phyloP scores from a whole-genome alignment of 257 asterid genomes.

The Catharanthus roseus region DNA sequence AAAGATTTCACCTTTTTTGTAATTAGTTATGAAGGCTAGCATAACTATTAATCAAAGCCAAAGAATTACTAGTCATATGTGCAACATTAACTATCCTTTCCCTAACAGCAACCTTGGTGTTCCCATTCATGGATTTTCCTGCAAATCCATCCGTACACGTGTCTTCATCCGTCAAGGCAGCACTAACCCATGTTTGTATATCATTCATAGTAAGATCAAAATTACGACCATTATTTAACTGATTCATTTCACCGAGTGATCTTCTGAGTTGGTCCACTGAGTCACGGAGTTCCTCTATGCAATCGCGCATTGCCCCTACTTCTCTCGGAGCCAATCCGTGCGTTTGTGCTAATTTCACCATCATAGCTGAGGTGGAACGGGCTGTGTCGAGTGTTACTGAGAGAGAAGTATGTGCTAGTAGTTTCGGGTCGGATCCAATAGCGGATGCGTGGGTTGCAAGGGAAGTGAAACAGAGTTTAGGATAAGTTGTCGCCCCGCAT shows the following conservation, averaged over 20 bases:
- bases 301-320: constrained; percentile 55
- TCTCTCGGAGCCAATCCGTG: constrained; percentile 46
- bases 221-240: constrained; percentile 28
- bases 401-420: constrained; percentile 57
- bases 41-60: constrained; percentile 53
- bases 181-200: constrained; percentile 78
- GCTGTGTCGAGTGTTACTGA: constrained; percentile 40
- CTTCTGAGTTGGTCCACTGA: constrained; percentile 37
- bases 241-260: constrained; percentile 46
- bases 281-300: constrained; percentile 56
- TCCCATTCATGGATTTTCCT: constrained; percentile 40
- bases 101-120: constrained; percentile 35
- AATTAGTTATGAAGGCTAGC: constrained; percentile 35
- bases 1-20: too few relatives aligned
- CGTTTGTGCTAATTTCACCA: constrained; percentile 31
- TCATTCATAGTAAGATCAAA: constrained; percentile 38
- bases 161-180: constrained; percentile 71
- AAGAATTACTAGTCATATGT: constrained; percentile 65
- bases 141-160: constrained; percentile 66
- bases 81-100: constrained; percentile 37
- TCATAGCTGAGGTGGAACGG: constrained; percentile 34
- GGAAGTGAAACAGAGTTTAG: constrained; percentile 54
- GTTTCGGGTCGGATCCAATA: constrained; percentile 42
- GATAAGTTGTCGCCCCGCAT: constrained; percentile 65
- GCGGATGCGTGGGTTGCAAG: constrained; percentile 43